These are phyloP conservation scores for Dicorynia guianensis DNA, from an alignment of 306 rosid genomes.

Conservation along the genomic window DNA sequence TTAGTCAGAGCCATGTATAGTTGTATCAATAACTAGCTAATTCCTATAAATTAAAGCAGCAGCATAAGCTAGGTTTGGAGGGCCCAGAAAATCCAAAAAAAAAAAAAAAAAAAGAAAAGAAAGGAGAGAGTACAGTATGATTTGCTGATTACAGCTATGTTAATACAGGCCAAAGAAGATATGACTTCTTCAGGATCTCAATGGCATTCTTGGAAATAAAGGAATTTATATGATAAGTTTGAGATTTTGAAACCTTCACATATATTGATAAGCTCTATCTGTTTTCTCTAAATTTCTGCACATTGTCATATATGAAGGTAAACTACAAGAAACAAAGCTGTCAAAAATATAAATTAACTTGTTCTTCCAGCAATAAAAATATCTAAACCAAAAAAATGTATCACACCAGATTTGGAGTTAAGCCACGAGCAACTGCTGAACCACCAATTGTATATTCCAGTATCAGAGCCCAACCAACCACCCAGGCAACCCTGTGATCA, in stretches of 20 bases:
- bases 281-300: too few species aligned
- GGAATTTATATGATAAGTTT: background rate
- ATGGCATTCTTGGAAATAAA: too few species aligned
- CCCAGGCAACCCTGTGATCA: constrained; percentile 82
- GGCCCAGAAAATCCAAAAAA: too few species aligned
- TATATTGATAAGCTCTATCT: background rate
- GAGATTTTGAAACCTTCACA: background rate
- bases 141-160: too few species aligned
- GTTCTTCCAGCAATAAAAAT: background rate
- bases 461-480: constrained; percentile 91
- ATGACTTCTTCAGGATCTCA: too few species aligned
- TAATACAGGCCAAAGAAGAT: too few species aligned
- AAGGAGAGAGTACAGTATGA: too few species aligned
- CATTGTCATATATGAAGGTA: constrained; percentile 23
- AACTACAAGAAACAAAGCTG: background rate
- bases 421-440: constrained; percentile 74
- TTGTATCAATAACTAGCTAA: too few species aligned
- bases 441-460: constrained; percentile 84
- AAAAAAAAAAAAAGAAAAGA: too few species aligned
- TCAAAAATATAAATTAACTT: background rate
- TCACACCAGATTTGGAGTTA: constrained; percentile 69
- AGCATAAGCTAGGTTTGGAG: too few species aligned
- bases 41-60: too few species aligned
- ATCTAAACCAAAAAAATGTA: background rate
- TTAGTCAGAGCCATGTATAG: too few species aligned